Base-by-base conservation (phyloP, 768 basidiomycete species). In the Imleria badia region DNA sequence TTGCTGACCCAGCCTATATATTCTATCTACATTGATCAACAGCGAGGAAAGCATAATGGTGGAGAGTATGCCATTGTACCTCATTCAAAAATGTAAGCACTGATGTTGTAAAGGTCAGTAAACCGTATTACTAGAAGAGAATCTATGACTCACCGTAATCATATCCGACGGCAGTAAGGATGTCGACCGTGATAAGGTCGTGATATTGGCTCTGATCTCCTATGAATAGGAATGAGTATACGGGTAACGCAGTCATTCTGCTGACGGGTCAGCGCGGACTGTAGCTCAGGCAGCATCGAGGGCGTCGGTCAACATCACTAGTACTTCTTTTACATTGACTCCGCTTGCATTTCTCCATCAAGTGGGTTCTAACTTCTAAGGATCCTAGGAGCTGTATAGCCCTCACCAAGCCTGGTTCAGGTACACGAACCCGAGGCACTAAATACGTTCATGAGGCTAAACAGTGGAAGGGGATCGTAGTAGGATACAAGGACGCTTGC, bases 1-100 rank as follows among this genome's bases (percentile, higher is more conserved):
- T 14, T 23, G 3, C 52, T 33, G 6, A 53, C 52, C 52, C 52
- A 53, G 17, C n/a, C n/a, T n/a, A 53, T 26, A 5, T 53, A 47
- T 20, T 41, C 39, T 6, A 53, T 17, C 52, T 53, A 20, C 22
- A 47, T 15, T 3, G 17, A 34, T n/a, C 9, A 42, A 23, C n/a
- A 26, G 17, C 6, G 14, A 30, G 26, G 11, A 38, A 38, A 19
- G 10, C n/a, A 10, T 23, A n/a, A 22, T 22, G 30, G 2, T n/a
- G 10, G 19, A 11, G n/a, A 11, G 39, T 5, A 20, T n/a, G n/a
- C 5, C 8, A 12, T 20, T 7, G 12, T 48, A 48, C 47, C 46
- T 47, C 46, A 4, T 23, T 11, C 17, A 34, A 17, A 17, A 52
- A 39, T 10, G 51, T 31, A 23, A 52, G 43, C 11, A 47, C 46